Conservation (phyloP, 768 basidiomycete species). For the Serendipita indica region DNA sequence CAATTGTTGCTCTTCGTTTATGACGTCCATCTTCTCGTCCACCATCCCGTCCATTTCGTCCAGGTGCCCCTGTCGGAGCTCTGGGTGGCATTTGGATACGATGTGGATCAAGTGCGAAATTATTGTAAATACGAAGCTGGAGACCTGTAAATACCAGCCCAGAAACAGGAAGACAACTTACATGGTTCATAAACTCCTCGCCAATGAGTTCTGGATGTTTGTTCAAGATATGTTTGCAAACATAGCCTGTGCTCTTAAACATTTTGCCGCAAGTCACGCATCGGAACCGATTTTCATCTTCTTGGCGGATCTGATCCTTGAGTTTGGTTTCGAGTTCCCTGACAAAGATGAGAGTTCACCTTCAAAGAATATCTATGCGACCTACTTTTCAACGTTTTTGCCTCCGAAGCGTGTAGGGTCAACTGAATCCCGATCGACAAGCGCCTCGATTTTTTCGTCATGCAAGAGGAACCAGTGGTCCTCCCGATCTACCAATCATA, state of each 20-base stretch:
- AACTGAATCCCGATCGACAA: conserved; percentile 66
- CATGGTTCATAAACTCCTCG: conserved; percentile 64
- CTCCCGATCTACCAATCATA: conserved; percentile 32
- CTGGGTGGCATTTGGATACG: conserved; percentile 76
- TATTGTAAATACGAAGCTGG: conserved; percentile 84
- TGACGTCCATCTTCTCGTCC: neutral
- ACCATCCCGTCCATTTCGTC: neutral
- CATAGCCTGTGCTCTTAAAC: conserved; percentile 93
- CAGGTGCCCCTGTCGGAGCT: conserved; percentile 49
- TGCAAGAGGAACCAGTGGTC: conserved; percentile 83
- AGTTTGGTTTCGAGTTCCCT: conserved; percentile 74
- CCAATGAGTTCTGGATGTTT: conserved; percentile 76
- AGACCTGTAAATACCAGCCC: neutral
- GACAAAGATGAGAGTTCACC: conserved; percentile 14
- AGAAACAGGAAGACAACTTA: conserved; percentile 25
- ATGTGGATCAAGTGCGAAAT: conserved; percentile 91
- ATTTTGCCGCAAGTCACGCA: conserved; percentile 95
- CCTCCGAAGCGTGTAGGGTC: conserved; percentile 84
- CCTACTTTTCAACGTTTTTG: conserved; percentile 79
- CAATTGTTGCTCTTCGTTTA: conserved; percentile 5
- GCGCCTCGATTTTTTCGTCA: conserved; percentile 68
- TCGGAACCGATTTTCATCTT: conserved; percentile 92
- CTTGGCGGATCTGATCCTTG: conserved; percentile 76
- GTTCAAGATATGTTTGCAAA: conserved; percentile 92
- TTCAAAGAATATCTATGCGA: conserved; percentile 14